phyloP scores from a whole-genome alignment of 176 grass and related monocot genomes.

The Avena atlantica region DNA sequence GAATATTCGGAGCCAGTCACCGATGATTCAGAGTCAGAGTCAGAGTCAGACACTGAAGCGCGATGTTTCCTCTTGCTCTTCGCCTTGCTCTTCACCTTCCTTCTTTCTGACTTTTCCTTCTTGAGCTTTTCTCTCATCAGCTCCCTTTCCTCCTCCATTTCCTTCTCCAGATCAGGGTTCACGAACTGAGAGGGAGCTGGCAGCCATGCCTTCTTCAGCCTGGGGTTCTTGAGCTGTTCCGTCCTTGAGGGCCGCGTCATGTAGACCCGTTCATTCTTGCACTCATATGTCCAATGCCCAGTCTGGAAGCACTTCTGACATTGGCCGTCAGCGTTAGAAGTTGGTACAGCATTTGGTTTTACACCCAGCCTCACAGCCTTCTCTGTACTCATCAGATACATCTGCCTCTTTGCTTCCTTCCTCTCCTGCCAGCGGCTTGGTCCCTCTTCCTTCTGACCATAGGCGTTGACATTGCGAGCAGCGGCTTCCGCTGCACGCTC shows the following conservation, averaged over 20 bases:
- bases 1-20: conserved; percentile 68
- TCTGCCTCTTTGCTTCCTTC: conserved; percentile 89
- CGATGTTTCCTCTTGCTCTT: conserved; percentile 84
- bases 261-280: conserved; percentile 90
- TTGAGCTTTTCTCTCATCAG: conserved; percentile 39
- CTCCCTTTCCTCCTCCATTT: conserved; percentile 51
- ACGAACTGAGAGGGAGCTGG: conserved; percentile 60
- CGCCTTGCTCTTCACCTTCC: conserved; percentile 56
- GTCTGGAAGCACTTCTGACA: conserved; percentile 92
- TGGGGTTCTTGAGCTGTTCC: conserved; percentile 81
- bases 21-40: conserved; percentile 59
- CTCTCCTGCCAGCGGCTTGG: conserved; percentile 90
- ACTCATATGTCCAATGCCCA: conserved; percentile 90
- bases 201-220: conserved; percentile 66
- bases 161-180: conserved; percentile 72
- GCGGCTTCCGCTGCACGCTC: conserved; percentile 74
- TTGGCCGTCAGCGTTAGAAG: conserved; percentile 49
- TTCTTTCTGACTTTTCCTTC: conserved; percentile 45
- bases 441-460: conserved; percentile 97
- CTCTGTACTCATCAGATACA: conserved; percentile 97
- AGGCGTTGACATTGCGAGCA: conserved; percentile 85
- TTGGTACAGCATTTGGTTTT: conserved; percentile 56
- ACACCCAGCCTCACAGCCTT: conserved; percentile 75
- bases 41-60: conserved; percentile 61
- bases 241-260: conserved; percentile 69